phyloP scores from a whole-genome alignment of 495 filamentous ascomycete genomes.

The Tricharina praecox region DNA sequence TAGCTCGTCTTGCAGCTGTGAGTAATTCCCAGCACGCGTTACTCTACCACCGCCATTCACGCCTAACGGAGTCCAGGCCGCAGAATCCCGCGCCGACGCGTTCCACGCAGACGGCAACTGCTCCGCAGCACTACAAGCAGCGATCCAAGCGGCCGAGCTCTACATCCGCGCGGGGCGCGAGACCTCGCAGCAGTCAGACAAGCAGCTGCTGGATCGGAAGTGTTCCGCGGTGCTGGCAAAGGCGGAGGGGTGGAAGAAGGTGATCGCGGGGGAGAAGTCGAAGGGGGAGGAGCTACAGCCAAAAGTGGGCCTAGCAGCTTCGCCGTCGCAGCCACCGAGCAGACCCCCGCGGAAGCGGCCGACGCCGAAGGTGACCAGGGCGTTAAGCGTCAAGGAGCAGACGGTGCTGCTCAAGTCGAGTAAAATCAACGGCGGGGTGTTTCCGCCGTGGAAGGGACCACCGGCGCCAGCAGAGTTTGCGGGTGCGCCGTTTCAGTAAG shows the following conservation, averaged over 20 bases:
- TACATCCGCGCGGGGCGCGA: slow-evolving; percentile 56
- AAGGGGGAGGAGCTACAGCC: slow-evolving; percentile 17
- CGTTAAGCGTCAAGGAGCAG: slow-evolving; percentile 53
- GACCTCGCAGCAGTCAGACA: slow-evolving; percentile 37
- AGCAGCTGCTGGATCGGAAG: slow-evolving; percentile 41
- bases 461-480: slow-evolving; percentile 41
- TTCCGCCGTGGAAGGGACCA: slow-evolving; percentile 58
- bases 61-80: no score
- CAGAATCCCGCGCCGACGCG: not conserved
- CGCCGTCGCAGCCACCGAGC: slow-evolving; percentile 18
- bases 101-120: slow-evolving; percentile 39
- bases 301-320: slow-evolving; percentile 14
- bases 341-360: not conserved
- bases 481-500: slow-evolving; percentile 39
- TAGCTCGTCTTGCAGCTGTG: not conserved
- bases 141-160: slow-evolving; percentile 56
- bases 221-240: slow-evolving; percentile 47
- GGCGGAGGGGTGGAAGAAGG: slow-evolving; percentile 56
- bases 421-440: slow-evolving; percentile 59
- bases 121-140: slow-evolving; percentile 51
- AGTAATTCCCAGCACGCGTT: no score
- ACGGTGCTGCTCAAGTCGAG: slow-evolving; percentile 62
- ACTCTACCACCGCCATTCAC: not conserved
- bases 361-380: slow-evolving; percentile 39
- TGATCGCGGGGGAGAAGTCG: not conserved